Evolutionary conservation across 768 basidiomycete genomes (phyloP).

Genomic region (Leccinum longicurvipes): DNA sequence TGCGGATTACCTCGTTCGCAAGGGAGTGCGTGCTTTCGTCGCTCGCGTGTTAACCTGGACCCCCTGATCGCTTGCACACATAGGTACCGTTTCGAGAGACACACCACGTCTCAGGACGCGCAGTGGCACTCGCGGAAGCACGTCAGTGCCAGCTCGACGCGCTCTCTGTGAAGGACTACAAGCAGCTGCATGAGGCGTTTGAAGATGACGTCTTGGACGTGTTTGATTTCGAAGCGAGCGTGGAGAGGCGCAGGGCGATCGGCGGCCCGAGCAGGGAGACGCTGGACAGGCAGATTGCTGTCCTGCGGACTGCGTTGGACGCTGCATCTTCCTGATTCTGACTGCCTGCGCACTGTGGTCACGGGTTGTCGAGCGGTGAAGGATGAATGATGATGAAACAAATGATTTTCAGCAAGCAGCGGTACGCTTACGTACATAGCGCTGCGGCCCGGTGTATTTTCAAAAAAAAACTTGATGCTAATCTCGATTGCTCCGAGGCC

Average conservation of each 20-base stretch:
- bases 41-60: not conserved
- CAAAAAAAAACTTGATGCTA: no score
- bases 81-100: conserved; percentile 98
- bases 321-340: not conserved
- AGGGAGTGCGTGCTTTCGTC: conserved; percentile 67
- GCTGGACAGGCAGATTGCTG: conserved; percentile 80
- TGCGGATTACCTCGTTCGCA: conserved; percentile 97
- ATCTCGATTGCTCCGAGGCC: no score
- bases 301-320: conserved; percentile 59
- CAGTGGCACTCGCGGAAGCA: conserved; percentile 91
- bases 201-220: conserved; percentile 75
- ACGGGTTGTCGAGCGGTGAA: no score
- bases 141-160: conserved; percentile 78
- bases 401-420: no score
- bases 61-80: not conserved
- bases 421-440: no score
- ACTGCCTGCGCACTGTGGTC: no score
- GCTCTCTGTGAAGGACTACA: conserved; percentile 77
- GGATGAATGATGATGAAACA: no score
- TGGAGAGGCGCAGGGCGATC: conserved; percentile 88
- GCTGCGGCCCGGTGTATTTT: no score
- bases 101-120: conserved; percentile 95
- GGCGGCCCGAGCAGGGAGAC: conserved; percentile 87
- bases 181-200: conserved; percentile 72
- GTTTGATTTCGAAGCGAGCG: conserved; percentile 94